phyloP scores from a whole-genome alignment of 148 eudicot species.

The Rhododendron ovatum region DNA sequence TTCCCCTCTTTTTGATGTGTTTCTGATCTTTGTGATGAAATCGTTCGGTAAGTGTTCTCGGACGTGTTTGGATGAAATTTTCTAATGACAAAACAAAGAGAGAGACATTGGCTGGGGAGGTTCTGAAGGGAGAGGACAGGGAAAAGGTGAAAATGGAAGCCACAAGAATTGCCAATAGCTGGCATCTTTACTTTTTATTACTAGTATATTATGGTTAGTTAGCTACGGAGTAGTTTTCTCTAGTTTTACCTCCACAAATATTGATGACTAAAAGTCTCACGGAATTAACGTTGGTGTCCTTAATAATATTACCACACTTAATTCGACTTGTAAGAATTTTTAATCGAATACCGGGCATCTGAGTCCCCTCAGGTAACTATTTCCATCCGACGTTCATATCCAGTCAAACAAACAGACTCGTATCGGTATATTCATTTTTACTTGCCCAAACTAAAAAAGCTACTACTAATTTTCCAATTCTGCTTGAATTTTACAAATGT shows the following conservation, averaged over 20 bases:
- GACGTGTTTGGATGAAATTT: background rate
- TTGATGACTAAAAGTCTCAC: no score
- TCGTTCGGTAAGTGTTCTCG: background rate
- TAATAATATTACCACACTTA: no score
- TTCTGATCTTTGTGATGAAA: background rate
- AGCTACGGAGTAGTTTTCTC: no score
- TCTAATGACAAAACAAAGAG: background rate
- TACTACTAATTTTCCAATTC: no score
- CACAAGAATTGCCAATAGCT: background rate
- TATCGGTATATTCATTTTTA: background rate
- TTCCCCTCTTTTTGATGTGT: background rate
- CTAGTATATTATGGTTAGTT: no score
- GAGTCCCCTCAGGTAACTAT: no score
- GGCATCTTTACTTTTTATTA: background rate
- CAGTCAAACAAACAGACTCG: background rate
- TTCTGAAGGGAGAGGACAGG: background rate
- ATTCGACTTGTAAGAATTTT: no score
- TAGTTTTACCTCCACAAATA: no score
- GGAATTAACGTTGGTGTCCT: no score
- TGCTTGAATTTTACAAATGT: background rate
- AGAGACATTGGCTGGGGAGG: background rate
- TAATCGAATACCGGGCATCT: no score
- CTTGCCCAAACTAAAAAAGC: background rate
- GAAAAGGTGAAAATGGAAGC: background rate
- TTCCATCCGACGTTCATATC: background rate